phyloP scores from a whole-genome alignment of 129 eudicot genomes.

The Calendula officinalis region DNA sequence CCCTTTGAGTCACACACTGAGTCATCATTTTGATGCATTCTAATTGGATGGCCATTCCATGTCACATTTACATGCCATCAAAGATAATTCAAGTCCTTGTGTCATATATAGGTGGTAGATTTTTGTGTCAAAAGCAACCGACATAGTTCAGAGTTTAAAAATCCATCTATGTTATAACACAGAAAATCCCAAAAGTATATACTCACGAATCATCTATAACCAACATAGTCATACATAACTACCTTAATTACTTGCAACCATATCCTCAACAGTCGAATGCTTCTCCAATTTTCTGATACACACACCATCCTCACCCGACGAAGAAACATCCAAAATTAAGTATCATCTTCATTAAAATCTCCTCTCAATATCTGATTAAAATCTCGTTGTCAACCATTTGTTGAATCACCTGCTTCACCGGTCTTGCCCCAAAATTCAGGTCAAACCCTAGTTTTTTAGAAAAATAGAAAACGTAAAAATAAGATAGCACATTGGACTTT shows the following conservation, averaged over 20 bases:
- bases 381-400: conserved; percentile 92
- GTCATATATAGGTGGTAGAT: too few species aligned
- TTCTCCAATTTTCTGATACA: conserved; percentile 53
- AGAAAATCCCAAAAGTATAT: not conserved
- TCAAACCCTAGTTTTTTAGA: conserved; percentile 74
- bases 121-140: too few species aligned
- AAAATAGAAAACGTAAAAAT: too few species aligned
- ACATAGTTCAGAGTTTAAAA: too few species aligned
- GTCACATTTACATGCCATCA: too few species aligned
- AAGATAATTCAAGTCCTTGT: too few species aligned
- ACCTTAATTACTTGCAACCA: conserved; percentile 59
- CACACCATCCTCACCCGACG: conserved; percentile 42
- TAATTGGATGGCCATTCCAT: too few species aligned
- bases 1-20: too few species aligned
- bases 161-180: too few species aligned
- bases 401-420: conserved; percentile 90
- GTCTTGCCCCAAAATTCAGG: conserved; percentile 90
- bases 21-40: too few species aligned
- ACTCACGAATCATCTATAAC: not conserved
- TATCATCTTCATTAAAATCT: conserved; percentile 69
- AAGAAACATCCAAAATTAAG: conserved; percentile 53
- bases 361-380: conserved; percentile 69
- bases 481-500: too few species aligned
- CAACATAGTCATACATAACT: conserved; percentile 21
- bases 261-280: conserved; percentile 29